These are phyloP conservation scores for Lipomyces sp. DNA, from an alignment of 805 yeast genomes.

Conservation along the genomic window DNA sequence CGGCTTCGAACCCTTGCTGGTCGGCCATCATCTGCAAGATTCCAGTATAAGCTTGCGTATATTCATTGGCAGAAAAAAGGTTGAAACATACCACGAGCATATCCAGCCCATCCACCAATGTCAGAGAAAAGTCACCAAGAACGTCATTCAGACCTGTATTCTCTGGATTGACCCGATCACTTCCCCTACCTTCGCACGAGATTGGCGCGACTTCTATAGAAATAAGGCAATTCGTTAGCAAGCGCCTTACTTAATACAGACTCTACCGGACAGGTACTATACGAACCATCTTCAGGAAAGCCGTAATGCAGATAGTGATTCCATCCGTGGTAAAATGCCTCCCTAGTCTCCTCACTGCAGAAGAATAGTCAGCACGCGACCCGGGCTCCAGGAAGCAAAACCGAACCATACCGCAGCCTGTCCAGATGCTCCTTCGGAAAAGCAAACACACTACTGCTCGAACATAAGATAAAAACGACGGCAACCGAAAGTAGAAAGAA, in stretches of 20 bases:
- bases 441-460: constrained; percentile 5
- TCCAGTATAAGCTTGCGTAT: no score
- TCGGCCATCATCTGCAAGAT: constrained; percentile 51
- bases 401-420: constrained; percentile 6
- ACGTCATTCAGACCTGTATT: constrained; percentile 74
- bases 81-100: constrained; percentile 54
- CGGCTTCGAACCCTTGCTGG: constrained; percentile 50
- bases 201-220: constrained; percentile 65
- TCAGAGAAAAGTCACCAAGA: constrained; percentile 76
- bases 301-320: constrained; percentile 62
- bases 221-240: not conserved
- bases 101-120: constrained; percentile 76
- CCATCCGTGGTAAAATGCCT: constrained; percentile 74
- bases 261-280: not conserved
- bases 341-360: constrained; percentile 28
- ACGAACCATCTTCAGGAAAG: constrained; percentile 75
- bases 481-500: no score
- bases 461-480: no score
- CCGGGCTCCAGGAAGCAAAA: not conserved
- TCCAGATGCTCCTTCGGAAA: constrained; percentile 24
- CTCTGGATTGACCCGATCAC: constrained; percentile 52
- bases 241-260: not conserved
- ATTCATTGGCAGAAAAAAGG: not conserved
- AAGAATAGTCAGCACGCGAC: not conserved
- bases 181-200: constrained; percentile 63